These are phyloP conservation scores for Sphaerulina vaccinii DNA, from an alignment of 2,329 filamentous ascomycete genomes.

Conservation along the genomic window DNA sequence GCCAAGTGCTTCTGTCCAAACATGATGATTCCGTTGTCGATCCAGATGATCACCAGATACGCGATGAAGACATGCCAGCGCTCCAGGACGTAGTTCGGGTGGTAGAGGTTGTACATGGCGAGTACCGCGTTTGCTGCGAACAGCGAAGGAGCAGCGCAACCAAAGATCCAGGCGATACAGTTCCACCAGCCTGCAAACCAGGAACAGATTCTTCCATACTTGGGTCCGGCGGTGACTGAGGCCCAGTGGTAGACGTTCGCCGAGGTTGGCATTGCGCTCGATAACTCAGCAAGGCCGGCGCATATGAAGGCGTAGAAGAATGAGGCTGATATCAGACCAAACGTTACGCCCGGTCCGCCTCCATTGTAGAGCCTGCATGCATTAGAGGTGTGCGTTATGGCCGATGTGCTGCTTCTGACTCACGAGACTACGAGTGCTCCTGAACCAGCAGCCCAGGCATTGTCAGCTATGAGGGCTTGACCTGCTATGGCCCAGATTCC, in stretches of 20 bases:
- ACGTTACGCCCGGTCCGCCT: conserved; percentile 48
- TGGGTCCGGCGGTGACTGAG: conserved; percentile 48
- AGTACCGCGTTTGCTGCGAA: conserved; percentile 49
- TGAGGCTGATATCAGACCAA: conserved; percentile 50
- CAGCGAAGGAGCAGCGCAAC: conserved; percentile 42
- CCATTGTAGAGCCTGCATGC: conserved; percentile 45
- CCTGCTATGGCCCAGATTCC: conserved; percentile 48
- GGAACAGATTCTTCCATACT: conserved; percentile 48
- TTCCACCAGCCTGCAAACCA: conserved; percentile 55
- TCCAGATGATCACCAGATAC: conserved; percentile 50
- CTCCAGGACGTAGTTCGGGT: conserved; percentile 46
- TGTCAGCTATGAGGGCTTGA: conserved; percentile 41
- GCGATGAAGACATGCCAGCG: conserved; percentile 54
- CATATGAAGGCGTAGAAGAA: conserved; percentile 54
- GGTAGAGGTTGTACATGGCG: conserved; percentile 51
- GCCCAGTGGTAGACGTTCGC: conserved; percentile 55
- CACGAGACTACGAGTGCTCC: conserved; percentile 28
- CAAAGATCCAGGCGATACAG: conserved; percentile 52
- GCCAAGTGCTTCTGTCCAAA: conserved; percentile 57
- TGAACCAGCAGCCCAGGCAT: conserved; percentile 35
- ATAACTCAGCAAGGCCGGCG: conserved; percentile 52
- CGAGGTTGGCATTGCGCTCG: conserved; percentile 39
- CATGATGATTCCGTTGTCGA: conserved; percentile 48
- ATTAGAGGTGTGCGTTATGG: conserved; percentile 15
- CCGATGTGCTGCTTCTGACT: conserved; percentile 17